Conservation (phyloP, 331 rosid genomes). For the Saraca asoca region DNA sequence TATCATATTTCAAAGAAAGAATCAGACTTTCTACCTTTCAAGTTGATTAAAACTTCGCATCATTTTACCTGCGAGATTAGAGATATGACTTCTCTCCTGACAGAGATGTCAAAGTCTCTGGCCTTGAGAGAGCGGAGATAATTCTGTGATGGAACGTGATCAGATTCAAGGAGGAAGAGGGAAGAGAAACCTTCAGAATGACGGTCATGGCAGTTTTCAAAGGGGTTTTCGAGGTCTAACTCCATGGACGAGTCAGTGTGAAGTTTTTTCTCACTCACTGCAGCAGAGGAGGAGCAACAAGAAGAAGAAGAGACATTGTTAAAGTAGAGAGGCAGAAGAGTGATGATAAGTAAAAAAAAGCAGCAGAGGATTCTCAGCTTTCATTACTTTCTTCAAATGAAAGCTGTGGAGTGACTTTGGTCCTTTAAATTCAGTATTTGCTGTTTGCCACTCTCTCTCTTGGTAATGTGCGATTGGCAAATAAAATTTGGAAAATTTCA, state of each 20-base stretch:
- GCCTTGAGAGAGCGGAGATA: conserved; percentile 59
- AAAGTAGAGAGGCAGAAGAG: conserved; percentile 13
- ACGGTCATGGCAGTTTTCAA: conserved; percentile 48
- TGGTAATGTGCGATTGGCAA: conserved; percentile 38
- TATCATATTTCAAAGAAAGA: not conserved
- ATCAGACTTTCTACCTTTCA: not conserved
- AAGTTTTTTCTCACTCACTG: conserved; percentile 11
- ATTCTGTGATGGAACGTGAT: conserved; percentile 68
- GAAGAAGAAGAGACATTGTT: conserved; percentile 40
- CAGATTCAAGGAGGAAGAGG: conserved; percentile 71
- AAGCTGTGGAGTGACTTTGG: conserved; percentile 38
- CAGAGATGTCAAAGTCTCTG: conserved; percentile 43
- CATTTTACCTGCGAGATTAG: conserved; percentile 64
- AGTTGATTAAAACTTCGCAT: too few species aligned
- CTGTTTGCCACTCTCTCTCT: conserved; percentile 26
- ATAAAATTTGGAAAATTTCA: conserved; percentile 31
- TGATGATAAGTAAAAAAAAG: conserved; percentile 21
- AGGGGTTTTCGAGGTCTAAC: conserved; percentile 90
- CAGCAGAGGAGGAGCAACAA: conserved; percentile 29
- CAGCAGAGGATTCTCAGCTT: conserved; percentile 36
- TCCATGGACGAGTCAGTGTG: conserved; percentile 56
- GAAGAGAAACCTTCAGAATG: conserved; percentile 53
- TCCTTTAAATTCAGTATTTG: conserved; percentile 39
- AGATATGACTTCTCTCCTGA: conserved; percentile 60
- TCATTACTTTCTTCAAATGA: conserved; percentile 43